A percentile compares a stretch with the other conserved stretches of the same genome.
Evolutionary conservation across 2,329 filamentous ascomycete species (phyloP).

Genomic region (Ceratocystis lukuohia): DNA sequence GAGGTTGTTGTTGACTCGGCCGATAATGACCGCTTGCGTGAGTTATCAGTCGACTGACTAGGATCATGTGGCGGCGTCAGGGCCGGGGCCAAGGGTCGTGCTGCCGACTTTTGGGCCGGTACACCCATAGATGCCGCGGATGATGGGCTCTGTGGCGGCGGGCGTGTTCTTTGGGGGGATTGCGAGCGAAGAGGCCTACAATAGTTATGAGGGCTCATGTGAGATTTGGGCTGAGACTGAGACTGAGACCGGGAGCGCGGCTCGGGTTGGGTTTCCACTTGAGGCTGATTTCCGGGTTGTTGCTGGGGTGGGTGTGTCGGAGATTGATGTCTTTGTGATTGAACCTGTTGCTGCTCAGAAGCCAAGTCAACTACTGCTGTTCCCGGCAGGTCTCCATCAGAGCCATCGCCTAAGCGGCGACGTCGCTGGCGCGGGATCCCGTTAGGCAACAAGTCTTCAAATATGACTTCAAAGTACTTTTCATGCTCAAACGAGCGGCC

Average conservation of each 20-base stretch:
- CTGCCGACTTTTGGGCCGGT: not conserved
- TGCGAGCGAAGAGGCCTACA: not conserved
- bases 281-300: not conserved
- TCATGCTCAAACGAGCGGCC: constrained; percentile 48
- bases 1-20: not conserved
- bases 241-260: not conserved
- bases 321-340: constrained; percentile 21
- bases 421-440: constrained; percentile 16
- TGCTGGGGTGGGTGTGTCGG: constrained; percentile 17
- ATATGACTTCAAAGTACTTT: constrained; percentile 46
- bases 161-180: not conserved
- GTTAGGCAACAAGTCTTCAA: constrained; percentile 39
- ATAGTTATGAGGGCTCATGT: not conserved
- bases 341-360: not conserved
- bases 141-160: not conserved
- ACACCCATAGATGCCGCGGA: not conserved
- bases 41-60: constrained; percentile 17
- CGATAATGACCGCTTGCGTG: constrained; percentile 16
- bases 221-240: not conserved
- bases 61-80: constrained; percentile 45
- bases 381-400: not conserved
- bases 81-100: constrained; percentile 27
- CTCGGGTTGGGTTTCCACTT: not conserved
- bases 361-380: not conserved
- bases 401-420: constrained; percentile 1